A percentile compares a stretch with the other conserved stretches of the same genome.
Evolutionary conservation across 2,329 filamentous ascomycete species (phyloP).

Genomic region (Colletotrichum destructivum): DNA sequence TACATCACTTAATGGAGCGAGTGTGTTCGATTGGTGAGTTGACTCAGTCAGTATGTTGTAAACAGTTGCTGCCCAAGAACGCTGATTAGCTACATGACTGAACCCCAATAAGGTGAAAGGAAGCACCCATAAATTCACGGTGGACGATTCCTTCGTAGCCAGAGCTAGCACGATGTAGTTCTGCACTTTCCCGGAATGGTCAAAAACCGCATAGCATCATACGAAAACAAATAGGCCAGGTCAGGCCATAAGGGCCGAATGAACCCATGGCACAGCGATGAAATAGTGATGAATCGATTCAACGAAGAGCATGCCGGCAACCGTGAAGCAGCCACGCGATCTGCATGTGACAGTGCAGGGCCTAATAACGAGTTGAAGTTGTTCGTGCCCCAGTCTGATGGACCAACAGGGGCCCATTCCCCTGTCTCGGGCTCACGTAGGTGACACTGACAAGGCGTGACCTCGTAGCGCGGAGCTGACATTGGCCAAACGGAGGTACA

Average conservation of each 20-base stretch:
- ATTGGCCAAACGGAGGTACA: conserved; percentile 7
- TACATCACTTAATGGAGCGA: neutral
- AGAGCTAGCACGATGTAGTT: neutral
- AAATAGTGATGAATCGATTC: neutral
- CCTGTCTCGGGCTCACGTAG: neutral
- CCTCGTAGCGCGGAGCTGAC: conserved; percentile 11
- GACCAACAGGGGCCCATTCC: neutral
- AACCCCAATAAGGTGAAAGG: neutral
- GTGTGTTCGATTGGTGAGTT: neutral
- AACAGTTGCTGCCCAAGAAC: neutral
- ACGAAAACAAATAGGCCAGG: neutral
- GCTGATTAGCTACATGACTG: neutral
- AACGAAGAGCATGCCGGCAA: neutral
- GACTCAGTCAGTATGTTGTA: neutral
- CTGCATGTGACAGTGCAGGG: conserved; percentile 16
- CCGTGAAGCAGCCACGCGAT: conserved; percentile 5
- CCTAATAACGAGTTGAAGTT: neutral
- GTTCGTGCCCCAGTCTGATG: neutral
- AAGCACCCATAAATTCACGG: neutral
- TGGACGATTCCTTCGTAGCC: neutral
- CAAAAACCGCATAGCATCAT: neutral
- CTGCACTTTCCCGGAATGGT: neutral
- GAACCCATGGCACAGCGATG: neutral
- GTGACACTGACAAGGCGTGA: conserved; percentile 9
- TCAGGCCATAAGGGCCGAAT: neutral